Evolutionary conservation across 2,329 filamentous ascomycete genomes (phyloP), one percentile per base, ranked within the genome.

Genomic region (Leptographium radiaticola): DNA sequence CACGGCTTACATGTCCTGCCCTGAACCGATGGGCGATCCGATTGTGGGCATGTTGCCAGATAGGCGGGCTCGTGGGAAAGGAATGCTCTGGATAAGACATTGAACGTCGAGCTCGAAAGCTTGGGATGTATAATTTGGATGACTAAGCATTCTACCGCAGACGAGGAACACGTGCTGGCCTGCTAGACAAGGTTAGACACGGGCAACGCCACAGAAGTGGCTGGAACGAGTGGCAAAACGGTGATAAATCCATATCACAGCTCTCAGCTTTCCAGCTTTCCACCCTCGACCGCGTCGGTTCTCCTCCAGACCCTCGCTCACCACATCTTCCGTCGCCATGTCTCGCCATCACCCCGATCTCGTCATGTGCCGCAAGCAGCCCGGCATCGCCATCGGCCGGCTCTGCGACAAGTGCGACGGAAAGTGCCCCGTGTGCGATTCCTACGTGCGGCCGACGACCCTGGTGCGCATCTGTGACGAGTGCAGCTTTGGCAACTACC

Each of bases 391-490:
- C 65, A 95, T 98, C 79, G 93, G 93, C 68, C 90, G 93, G 55
- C 87, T 98, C 67, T 98, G 93, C 79, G 93, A 98, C 75, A 98
- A 98, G 75, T 98, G 93, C 77, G 93, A 98, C 74, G 93, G 93
- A 70, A 98, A 98, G 76, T 98, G 93, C 66, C 93, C 93, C 60
- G 90, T 98, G 57, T 98, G 93, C 81, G 93, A 98, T 70, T 95
- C 88, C 57, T 98, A 98, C 79, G 93, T 98, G 59, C 90, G 93
- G 16, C 93, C 93, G 13, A 98, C 93, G 33, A 97, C 93, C 10
- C 84, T 97, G 55, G 93, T 95, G 57, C 89, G 91, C 65, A 97
- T 98, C 74, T 98, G 93, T 76, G 93, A 98, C 75, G 93, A 98
- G 74, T 98, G 93, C 77, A 90, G 87, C 68, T 98, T 98, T 70